Base-by-base conservation (phyloP, 2,329 filamentous ascomycete genomes). In the Cryphonectria parasitica region DNA sequence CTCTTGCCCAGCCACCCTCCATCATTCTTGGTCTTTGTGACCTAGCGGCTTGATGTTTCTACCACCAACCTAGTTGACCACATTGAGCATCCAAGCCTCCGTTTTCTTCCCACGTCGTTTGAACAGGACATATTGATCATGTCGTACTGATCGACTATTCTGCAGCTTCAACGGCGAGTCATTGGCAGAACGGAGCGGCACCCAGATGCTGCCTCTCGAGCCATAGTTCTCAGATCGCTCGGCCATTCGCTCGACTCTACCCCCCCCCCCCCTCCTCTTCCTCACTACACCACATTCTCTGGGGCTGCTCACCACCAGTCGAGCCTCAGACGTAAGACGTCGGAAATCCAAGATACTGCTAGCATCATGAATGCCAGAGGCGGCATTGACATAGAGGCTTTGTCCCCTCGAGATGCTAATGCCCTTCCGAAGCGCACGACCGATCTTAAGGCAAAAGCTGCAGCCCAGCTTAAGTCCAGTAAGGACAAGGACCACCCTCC, bases 401-500 rank as follows among this genome's bases (percentile, higher is more conserved):
- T 91, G 78, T 90, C 89, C 70, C 89, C 89, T 75, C 84, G 88
- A 78, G 89, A 91, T 83, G 87, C 83, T 73, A 91, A 91, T 79
- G 87, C 85, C 78, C 86, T 88, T 77, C 83, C 87, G 74, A 79
- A 83, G 74, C 83, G 83, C 77, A 75, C 79, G 73, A 84, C 85
- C 68, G 86, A 89, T 72, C 78, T 85, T 74, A 88, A 88, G 79
- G 81, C 82, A 69, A 87, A 86, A 78, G 81, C 85, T 13, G 82
- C 82, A 52, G 85, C 83, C 36, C 86, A 86, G 76, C 80, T 85
- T 74, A 89, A 84, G 79, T 82, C 88, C 67, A 83, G 80, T 78
- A 90, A 87, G 75, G 88, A 91, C 75, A 91, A 91, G 79, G 89
- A 91, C 74, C 89, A 90, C 73, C 89, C 89, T 56, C 86, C 88